These are phyloP conservation scores for Penicillium alfredii DNA, from an alignment of 495 filamentous ascomycete genomes.

Conservation along the genomic window DNA sequence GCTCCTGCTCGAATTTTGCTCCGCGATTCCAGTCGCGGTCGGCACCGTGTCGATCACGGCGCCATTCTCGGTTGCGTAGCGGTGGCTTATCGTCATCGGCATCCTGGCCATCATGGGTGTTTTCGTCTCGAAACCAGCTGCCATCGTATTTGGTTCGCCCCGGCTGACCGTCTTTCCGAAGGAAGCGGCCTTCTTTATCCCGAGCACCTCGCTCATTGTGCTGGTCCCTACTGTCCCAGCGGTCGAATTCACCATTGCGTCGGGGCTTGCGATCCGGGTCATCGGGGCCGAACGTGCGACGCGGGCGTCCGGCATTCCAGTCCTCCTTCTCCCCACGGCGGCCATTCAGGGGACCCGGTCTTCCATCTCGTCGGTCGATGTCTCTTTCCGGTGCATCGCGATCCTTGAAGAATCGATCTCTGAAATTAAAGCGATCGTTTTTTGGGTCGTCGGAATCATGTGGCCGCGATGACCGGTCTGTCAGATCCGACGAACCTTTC, in stretches of 20 bases:
- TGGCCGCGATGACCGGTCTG: conserved; percentile 39
- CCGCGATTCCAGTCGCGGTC: conserved; percentile 58
- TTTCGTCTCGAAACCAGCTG: conserved; percentile 52
- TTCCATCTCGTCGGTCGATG: conserved; percentile 36
- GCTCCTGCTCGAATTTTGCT: conserved; percentile 63
- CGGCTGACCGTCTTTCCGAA: conserved; percentile 41
- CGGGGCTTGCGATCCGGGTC: conserved; percentile 47
- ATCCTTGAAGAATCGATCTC: conserved; percentile 48
- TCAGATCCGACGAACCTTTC: conserved; percentile 49
- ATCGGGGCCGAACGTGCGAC: conserved; percentile 47
- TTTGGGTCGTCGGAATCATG: conserved; percentile 44
- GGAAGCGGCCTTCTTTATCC: conserved; percentile 46
- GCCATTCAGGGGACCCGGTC: conserved; percentile 30
- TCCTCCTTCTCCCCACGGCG: conserved; percentile 51
- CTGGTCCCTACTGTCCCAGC: conserved; percentile 38
- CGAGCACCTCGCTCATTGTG: conserved; percentile 36
- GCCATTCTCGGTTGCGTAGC: conserved; percentile 60
- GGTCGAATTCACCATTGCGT: conserved; percentile 63
- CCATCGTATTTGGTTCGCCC: conserved; percentile 48
- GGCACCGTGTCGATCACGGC: conserved; percentile 51
- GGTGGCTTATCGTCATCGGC: conserved; percentile 48
- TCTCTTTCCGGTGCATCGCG: conserved; percentile 41
- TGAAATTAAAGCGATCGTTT: conserved; percentile 59
- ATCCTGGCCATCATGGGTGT: conserved; percentile 48
- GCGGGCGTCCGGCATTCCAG: conserved; percentile 52